Evolutionary conservation across 1,284 basidiomycete species (phyloP), one percentile per base, ranked within the genome.

Genomic region (Kalmanozyma brasiliensis): DNA sequence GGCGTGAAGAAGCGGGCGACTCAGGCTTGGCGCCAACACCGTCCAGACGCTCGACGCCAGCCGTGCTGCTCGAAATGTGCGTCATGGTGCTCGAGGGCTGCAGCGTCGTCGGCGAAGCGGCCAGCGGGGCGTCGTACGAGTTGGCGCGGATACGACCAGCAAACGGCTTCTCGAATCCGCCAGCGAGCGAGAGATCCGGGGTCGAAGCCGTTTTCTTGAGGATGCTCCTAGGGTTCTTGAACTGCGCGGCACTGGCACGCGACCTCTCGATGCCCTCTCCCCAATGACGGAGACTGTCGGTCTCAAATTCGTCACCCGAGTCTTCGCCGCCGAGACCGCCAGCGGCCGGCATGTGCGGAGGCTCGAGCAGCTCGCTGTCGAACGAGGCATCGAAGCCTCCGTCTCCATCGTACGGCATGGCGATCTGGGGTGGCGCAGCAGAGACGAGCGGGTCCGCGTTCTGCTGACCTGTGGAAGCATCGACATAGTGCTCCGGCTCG

Each of bases 181-280:
- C 56, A 41, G 45, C 46, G 14, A 69, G 44, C 43, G 62, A 52
- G n/a, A 71, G 55, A 17, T 76, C 61, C 5, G 67, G 59, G 14
- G 49, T 68, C 26, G 72, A 74, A 34, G 56, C 53, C 19, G 63
- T 74, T 52, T 64, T 53, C 86, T 96, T 97, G 68, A 98, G 84
- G 70, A 98, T 97, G 33, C 94, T 91, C 83, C 88, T 91, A 40
- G 88, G 85, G 8, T 94, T 93, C 73, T 83, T 79, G 84, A 86
- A 67, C 84, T 85, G 83, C 84, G 85, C 87, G 57, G 88, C 84
- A 78, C 90, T 88, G 66, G 86, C 86, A 51, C 65, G 82, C 73
- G 79, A 82, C 87, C 90, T 90, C 89, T 92, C 45, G 88, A 85
- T 80, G 84, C 86, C 81, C 86, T 90, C 72, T 89, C 89, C 43